A percentile compares a stretch with the other conserved stretches of the same genome.
These are phyloP conservation scores for Penicillium herquei DNA, from an alignment of 495 filamentous ascomycete species.

Conservation along the genomic window DNA sequence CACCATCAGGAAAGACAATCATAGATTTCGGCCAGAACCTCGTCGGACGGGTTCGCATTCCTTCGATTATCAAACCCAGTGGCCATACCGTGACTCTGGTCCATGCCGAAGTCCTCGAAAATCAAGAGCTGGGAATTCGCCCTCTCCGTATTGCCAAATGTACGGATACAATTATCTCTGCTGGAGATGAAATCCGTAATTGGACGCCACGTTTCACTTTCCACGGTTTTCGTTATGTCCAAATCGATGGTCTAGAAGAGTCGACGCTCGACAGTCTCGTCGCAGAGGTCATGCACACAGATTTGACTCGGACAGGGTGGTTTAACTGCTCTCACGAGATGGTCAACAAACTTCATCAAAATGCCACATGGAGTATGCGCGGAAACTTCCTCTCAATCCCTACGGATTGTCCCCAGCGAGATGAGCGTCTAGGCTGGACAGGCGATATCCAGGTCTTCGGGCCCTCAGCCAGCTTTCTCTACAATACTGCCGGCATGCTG, in stretches of 20 bases:
- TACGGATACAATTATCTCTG: slow-evolving; percentile 38
- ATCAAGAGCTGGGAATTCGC: slow-evolving; percentile 48
- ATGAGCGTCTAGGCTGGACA: slow-evolving; percentile 59
- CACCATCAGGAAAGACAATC: slow-evolving; percentile 44
- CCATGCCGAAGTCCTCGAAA: slow-evolving; percentile 54
- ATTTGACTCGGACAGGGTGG: slow-evolving; percentile 46
- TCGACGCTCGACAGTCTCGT: slow-evolving; percentile 28
- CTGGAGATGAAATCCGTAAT: slow-evolving; percentile 14
- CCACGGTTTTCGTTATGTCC: slow-evolving; percentile 56
- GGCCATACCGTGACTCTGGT: slow-evolving; percentile 30
- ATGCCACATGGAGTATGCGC: slow-evolving; percentile 53
- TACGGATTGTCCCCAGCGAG: slow-evolving; percentile 56
- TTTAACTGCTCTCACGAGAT: slow-evolving; percentile 47
- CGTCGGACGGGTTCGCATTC: slow-evolving; percentile 46
- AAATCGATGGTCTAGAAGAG: slow-evolving; percentile 45
- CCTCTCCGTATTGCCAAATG: slow-evolving; percentile 48
- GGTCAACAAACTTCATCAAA: slow-evolving; percentile 50
- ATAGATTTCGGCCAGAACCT: slow-evolving; percentile 59
- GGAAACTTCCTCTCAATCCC: slow-evolving; percentile 56
- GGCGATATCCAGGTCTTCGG: slow-evolving; percentile 54
- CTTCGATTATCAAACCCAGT: slow-evolving; percentile 28
- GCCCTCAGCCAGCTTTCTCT: slow-evolving; percentile 51
- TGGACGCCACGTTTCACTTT: slow-evolving; percentile 48
- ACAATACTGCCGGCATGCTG: slow-evolving; percentile 49
- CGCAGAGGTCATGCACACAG: slow-evolving; percentile 50